Evolutionary conservation across 306 rosid genomes (phyloP).

Genomic region (Prosopis cineraria): DNA sequence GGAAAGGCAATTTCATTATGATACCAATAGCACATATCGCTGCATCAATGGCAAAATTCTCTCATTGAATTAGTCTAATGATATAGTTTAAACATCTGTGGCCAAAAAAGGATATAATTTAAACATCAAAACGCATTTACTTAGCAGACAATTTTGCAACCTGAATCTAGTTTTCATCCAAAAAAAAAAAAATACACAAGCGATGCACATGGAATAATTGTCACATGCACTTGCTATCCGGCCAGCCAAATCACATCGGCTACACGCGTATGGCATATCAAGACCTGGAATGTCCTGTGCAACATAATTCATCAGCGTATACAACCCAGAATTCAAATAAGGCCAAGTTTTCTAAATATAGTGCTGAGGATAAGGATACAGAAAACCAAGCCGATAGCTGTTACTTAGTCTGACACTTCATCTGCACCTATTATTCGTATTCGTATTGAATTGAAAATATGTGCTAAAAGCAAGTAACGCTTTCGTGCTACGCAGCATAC

Average conservation of each 20-base stretch:
- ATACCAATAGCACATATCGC: too few species aligned
- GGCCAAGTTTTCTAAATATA: conserved; percentile 9
- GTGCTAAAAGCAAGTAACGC: conserved; percentile 26
- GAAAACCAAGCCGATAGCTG: conserved; percentile 6
- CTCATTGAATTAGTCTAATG: too few species aligned
- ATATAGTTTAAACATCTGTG: too few species aligned
- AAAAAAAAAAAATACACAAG: neutral
- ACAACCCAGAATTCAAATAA: conserved; percentile 15
- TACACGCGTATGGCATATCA: neutral
- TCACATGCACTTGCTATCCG: neutral
- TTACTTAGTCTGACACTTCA: neutral
- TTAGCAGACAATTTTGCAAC: neutral
- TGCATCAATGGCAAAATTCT: too few species aligned
- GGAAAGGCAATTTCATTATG: too few species aligned
- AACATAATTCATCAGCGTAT: conserved; percentile 9
- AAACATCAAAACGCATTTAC: neutral
- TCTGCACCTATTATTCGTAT: conserved; percentile 1
- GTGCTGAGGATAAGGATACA: neutral
- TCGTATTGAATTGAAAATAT: conserved; percentile 4
- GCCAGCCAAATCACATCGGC: neutral
- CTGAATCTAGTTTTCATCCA: neutral
- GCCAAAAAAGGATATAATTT: too few species aligned
- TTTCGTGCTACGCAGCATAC: conserved; percentile 15
- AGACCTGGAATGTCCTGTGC: conserved; percentile 3
- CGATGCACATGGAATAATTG: neutral